A percentile compares a stretch with the other conserved stretches of the same genome.
phyloP scores from a whole-genome alignment of 2,329 filamentous ascomycete species.

The Aspergillus carbonarius region DNA sequence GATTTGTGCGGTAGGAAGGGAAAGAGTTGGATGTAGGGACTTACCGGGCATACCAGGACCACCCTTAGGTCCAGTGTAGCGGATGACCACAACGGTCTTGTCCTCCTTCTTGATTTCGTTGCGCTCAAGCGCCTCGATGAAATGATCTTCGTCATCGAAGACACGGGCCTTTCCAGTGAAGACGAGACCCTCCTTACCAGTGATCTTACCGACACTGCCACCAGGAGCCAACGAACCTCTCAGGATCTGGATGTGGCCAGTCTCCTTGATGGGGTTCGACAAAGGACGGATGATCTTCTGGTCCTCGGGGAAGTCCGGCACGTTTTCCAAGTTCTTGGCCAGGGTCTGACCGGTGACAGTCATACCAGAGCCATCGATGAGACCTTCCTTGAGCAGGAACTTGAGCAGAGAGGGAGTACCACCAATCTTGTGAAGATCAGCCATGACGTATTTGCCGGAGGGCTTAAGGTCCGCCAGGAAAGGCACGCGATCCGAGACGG shows the following conservation, averaged over 20 bases:
- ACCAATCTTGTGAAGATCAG: conserved; percentile 57
- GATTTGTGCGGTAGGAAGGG: background rate
- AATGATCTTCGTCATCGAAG: conserved; percentile 68
- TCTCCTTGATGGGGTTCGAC: conserved; percentile 67
- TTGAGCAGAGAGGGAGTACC: conserved; percentile 60
- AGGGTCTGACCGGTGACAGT: conserved; percentile 62
- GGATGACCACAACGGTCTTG: conserved; percentile 74
- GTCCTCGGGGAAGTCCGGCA: conserved; percentile 63
- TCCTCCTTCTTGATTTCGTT: conserved; percentile 72
- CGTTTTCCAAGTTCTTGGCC: conserved; percentile 58
- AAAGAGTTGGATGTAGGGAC: background rate
- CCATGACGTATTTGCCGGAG: conserved; percentile 65
- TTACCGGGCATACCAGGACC: conserved; percentile 64
- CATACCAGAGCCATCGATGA: conserved; percentile 60
- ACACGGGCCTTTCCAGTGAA: conserved; percentile 70
- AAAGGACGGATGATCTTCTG: conserved; percentile 70
- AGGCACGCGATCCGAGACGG: conserved; percentile 73
- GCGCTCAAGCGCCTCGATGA: conserved; percentile 65
- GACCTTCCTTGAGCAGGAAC: conserved; percentile 57
- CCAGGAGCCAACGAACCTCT: conserved; percentile 68
- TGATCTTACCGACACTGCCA: conserved; percentile 73
- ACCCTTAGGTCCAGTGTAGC: conserved; percentile 52
- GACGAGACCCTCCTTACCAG: conserved; percentile 68
- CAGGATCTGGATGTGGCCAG: conserved; percentile 72
- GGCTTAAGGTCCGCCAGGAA: conserved; percentile 82